Evolutionary conservation across 352 stramenopile species (phyloP), one percentile per base, ranked within the genome.

Genomic region (Globisporangium splendens): DNA sequence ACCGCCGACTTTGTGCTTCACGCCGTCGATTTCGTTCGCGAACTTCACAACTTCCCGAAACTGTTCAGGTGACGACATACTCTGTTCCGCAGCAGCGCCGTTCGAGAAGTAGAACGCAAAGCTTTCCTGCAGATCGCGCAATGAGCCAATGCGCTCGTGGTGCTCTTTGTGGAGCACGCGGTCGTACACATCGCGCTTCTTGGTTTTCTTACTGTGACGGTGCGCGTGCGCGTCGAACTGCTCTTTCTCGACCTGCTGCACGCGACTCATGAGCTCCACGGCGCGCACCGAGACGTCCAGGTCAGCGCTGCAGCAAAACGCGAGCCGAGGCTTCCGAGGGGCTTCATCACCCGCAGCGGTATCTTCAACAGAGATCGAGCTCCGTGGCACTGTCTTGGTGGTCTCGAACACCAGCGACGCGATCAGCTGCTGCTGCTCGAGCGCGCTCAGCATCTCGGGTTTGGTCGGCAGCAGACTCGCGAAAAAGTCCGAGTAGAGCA

Each of bases 101-200:
- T 79, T 81, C 8, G 78, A 76, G 65, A 94, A 94, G 62, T 94
- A 94, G 59, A 83, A 91, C 31, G 77, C 79, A 59, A 94, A 94
- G 61, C 80, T 92, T 59, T 94, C 80, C 51, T 89, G 80, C 3
- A 94, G 62, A 6, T 85, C 68, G 5, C 69, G 59, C 2, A 89
- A 51, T 20, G 77, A 86, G 46, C 63, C 69, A 44, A 94, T 92
- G 8, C 82, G 82, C 58, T 92, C 84, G 60, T 92, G 83, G 58
- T 94, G 84, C 46, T 75, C 54, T 31, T 73, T 68, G 1, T 20
- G n/a, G 18, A 93, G 58, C 22, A 50, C 47, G 8, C 66, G 46
- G 15, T 54, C 24, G 41, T 59, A 50, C 43, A 68, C 68, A 15
- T 14, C 39, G 28, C 65, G 56, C 20, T 65, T 42, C 22, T 56